Evolutionary conservation across 306 rosid species (phyloP).

Genomic region (Cicer arietinum): DNA sequence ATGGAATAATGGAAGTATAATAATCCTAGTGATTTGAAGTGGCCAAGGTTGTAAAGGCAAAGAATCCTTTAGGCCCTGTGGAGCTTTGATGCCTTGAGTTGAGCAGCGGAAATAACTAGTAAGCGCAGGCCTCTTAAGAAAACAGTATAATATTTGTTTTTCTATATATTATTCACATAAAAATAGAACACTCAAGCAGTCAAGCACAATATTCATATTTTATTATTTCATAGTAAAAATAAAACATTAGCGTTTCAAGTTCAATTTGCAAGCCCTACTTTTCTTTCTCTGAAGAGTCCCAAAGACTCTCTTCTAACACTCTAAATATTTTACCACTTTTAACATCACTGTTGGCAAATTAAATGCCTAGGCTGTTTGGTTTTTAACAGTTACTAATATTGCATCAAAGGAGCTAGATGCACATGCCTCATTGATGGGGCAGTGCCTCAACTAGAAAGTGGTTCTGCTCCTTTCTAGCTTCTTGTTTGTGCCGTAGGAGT

Average conservation of each 20-base stretch:
- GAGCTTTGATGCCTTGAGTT: conserved; percentile 1
- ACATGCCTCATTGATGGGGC: conserved; percentile 3
- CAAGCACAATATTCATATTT: conserved; percentile 24
- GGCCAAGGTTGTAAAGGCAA: conserved; percentile 4
- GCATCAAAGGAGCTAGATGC: conserved; percentile 6
- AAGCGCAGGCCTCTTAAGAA: conserved; percentile 18
- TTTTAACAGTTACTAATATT: conserved; percentile 1
- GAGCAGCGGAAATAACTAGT: neutral
- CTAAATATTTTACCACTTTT: neutral
- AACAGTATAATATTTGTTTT: conserved; percentile 5
- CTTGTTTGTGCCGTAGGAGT: neutral
- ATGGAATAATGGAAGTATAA: neutral
- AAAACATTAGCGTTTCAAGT: neutral
- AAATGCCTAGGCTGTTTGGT: neutral
- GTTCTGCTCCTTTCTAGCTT: conserved; percentile 29
- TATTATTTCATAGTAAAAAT: conserved; percentile 32
- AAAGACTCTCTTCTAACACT: neutral
- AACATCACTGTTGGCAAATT: conserved; percentile 4
- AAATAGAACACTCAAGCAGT: neutral
- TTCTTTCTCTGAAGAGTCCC: conserved; percentile 14
- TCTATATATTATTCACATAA: neutral
- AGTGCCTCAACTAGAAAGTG: conserved; percentile 14
- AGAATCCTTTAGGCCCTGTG: conserved; percentile 2
- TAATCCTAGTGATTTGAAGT: conserved; percentile 6
- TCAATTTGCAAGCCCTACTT: conserved; percentile 3